Base-by-base conservation (phyloP, 75 land plant genomes). In the Cryptomeria japonica region DNA sequence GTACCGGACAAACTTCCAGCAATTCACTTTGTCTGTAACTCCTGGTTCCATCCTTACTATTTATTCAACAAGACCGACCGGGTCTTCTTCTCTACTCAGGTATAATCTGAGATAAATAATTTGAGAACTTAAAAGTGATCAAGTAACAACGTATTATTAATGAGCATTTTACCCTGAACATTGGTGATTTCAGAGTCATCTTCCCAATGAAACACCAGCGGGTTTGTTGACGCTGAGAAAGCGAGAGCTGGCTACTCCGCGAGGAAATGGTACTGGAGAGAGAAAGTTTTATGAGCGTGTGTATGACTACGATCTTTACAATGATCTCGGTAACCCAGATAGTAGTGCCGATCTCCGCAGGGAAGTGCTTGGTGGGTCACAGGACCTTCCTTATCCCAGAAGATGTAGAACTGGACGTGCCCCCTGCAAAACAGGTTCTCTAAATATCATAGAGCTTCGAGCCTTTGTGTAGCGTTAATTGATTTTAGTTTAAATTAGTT, bases 251-350 rank as follows among this genome's bases (percentile, higher is more conserved):
- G 86, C 46, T 31, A 84, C 88, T 0, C 36, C 94, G 3, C 92
- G 96, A 39, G 97, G 97, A 18, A 90, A 95, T 87, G 97, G 96
- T 28, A 87, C 79, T 22, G 97, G 95, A 37, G 90, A 80, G 9
- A 83, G 96, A 58, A 93, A 95, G 88, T 39, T 78, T 19, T 93
- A 92, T 16, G 97, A 96, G 39, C 87, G 95, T 46, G 87, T 95
- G 1, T 97, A 96, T 64, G 99, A 97, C 90, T 97, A 89, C 80
- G 96, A 95, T 78, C 90, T 91, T 58, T 97, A 97, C 90, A 97
- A 97, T 87, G 99, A 97, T 86, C 76, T 97, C 47, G 97, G 99
- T 1, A 93, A 97, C 39, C 96, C 96, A 15, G 97, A 97, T 76
- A 91, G 61, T 51, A 90, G 89, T 25, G 37, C 39, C 31, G 90